phyloP scores from a whole-genome alignment of 805 yeast species.

The Pichia scutulata region DNA sequence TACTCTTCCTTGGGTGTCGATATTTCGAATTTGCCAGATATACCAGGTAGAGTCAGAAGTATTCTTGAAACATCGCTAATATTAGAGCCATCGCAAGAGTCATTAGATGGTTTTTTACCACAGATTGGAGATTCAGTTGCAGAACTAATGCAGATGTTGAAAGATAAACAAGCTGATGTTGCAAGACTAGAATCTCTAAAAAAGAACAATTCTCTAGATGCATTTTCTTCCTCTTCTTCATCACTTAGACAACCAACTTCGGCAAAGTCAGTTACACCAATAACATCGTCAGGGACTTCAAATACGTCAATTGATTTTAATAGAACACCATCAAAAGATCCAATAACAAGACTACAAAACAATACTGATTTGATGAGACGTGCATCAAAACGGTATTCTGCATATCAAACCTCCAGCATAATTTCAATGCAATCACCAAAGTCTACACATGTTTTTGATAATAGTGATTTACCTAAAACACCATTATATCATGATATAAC shows the following conservation, averaged over 20 bases:
- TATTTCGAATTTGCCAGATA: conserved; percentile 79
- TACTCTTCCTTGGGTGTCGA: conserved; percentile 75
- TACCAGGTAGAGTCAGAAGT: conserved; percentile 70
- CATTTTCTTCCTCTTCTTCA: not conserved
- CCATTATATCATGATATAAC: conserved; percentile 9
- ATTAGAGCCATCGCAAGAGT: conserved; percentile 76
- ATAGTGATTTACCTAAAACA: conserved; percentile 15
- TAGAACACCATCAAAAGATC: conserved; percentile 34
- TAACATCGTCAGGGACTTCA: not conserved
- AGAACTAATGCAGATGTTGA: conserved; percentile 67
- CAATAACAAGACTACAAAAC: conserved; percentile 70
- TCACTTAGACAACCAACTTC: conserved; percentile 1
- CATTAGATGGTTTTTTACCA: conserved; percentile 74
- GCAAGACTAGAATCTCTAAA: conserved; percentile 10
- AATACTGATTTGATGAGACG: conserved; percentile 81
- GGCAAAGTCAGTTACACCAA: not conserved
- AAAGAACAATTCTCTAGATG: conserved; percentile 1
- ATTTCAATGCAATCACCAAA: conserved; percentile 20
- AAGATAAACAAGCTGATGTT: conserved; percentile 58
- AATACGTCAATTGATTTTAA: not conserved
- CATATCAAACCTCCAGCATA: conserved; percentile 53
- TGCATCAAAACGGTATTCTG: conserved; percentile 90
- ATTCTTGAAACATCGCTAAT: conserved; percentile 83
- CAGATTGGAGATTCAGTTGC: conserved; percentile 81
- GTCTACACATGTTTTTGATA: conserved; percentile 1